Conservation (phyloP, 2,329 filamentous ascomycete genomes). For the Fusarium pseudograminearum region DNA sequence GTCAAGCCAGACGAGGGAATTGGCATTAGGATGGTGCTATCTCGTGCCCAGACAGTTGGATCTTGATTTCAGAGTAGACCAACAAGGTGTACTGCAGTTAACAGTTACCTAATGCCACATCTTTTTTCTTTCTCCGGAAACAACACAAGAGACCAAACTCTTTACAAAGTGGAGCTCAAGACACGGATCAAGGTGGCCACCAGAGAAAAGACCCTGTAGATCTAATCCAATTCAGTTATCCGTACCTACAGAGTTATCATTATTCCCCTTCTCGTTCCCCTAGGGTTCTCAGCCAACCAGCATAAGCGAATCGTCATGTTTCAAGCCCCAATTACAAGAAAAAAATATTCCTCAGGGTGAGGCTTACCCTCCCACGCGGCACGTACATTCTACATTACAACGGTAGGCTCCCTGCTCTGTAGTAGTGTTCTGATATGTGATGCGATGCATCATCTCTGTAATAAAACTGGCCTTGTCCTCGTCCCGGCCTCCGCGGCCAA, state of each 20-base stretch:
- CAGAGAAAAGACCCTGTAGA: conserved; percentile 44
- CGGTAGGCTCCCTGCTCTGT: not conserved
- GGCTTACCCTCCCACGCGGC: conserved; percentile 6
- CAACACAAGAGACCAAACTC: conserved; percentile 16
- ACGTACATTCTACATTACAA: conserved; percentile 1
- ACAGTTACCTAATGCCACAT: not conserved
- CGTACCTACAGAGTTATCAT: conserved; percentile 3
- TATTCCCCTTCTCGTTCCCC: conserved; percentile 34
- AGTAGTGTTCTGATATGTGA: not conserved
- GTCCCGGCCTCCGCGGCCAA: conserved; percentile 24
- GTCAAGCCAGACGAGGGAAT: not conserved
- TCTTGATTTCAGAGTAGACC: conserved; percentile 1
- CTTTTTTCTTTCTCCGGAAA: conserved; percentile 14
- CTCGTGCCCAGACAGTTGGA: conserved; percentile 26
- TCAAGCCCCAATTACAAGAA: conserved; percentile 34
- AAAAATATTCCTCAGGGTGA: conserved; percentile 2
- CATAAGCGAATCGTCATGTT: conserved; percentile 28
- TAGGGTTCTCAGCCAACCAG: conserved; percentile 16
- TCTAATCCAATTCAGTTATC: conserved; percentile 34
- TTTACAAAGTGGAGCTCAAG: conserved; percentile 30
- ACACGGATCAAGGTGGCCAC: conserved; percentile 30
- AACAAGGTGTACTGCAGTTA: not conserved
- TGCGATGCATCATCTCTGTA: not conserved
- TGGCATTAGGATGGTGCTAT: conserved; percentile 7
- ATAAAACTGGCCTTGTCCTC: not conserved